Percentiles rank a stretch among this genome's conserved stretches.
Evolutionary conservation across 441 rosid genomes (phyloP).

Genomic region (Populus trichocarpa): DNA sequence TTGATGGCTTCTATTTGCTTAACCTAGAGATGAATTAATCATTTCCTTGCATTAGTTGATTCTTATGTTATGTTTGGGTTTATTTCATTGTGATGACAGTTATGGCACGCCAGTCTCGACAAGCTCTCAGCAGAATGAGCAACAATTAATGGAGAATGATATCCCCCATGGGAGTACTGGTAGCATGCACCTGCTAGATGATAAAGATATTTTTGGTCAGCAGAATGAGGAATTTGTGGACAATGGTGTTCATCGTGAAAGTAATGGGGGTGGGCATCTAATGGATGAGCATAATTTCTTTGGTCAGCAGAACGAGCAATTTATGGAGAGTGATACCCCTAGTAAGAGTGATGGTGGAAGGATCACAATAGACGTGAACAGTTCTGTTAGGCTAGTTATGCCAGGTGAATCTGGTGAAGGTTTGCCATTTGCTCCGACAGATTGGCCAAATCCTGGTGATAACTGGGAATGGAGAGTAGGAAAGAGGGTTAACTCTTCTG

Average conservation of each 20-base stretch:
- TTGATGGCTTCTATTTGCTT: background rate
- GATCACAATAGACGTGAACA: constrained; percentile 4
- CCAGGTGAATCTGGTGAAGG: constrained; percentile 66
- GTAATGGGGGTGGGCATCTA: background rate
- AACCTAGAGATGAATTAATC: background rate
- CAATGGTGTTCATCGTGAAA: constrained; percentile 9
- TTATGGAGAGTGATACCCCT: constrained; percentile 11
- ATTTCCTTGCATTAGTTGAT: background rate
- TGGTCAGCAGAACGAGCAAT: background rate
- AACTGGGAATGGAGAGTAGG: constrained; percentile 96
- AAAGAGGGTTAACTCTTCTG: constrained; percentile 43
- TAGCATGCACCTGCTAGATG: background rate
- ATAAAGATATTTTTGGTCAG: constrained; percentile 6
- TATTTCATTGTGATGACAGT: constrained; percentile 7
- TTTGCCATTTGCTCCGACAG: constrained; percentile 78
- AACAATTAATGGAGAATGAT: constrained; percentile 25
- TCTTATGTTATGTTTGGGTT: background rate
- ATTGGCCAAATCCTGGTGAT: constrained; percentile 91
- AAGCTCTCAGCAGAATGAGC: constrained; percentile 13
- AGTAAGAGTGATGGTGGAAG: constrained; percentile 22
- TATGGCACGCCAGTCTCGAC: constrained; percentile 17
- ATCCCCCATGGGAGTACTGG: constrained; percentile 1
- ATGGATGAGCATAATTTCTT: constrained; percentile 7
- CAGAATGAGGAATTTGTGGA: constrained; percentile 25
- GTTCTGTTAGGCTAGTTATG: constrained; percentile 28